Evolutionary conservation across 2,329 filamentous ascomycete genomes (phyloP), one percentile per base, ranked within the genome.

Genomic region (Fusarium sp.): DNA sequence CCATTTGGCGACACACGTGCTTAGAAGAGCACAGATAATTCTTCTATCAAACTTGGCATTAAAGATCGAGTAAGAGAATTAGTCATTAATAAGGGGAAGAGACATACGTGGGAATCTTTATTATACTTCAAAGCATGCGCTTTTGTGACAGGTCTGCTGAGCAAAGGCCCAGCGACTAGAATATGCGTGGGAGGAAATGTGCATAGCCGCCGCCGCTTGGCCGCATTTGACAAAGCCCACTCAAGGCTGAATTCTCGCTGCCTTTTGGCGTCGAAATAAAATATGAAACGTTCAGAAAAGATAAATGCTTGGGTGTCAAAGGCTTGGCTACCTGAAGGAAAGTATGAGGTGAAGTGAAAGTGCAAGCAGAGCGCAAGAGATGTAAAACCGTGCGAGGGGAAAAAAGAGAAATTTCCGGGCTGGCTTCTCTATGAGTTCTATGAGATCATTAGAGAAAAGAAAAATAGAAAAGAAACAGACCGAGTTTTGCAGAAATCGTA

Each of bases 1-100:
- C 79, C 81, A 82, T 82, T 58, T 70, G 65, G 40, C 28, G 42
- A 44, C 58, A 47, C 28, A 38, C 40, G 49, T 60, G 50, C 57
- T 56, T 43, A 52, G 21, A 32, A 13, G 38, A 59, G 49, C 46
- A 66, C 64, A 58, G 46, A 56, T 23, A 30, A 23, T 18, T 40
- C 54, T 49, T 60, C 71, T 69, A 33, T 54, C 21, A 28, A 35
- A 43, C 37, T 71, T 60, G 60, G 49, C 33, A 21, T 28, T 21
- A 30, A 60, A 28, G 12, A n/a, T 30, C 21, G 37, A 18, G 28
- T 25, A 19, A 32, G 25, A 37, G 37, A 43, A 28, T 16, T 13
- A 30, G 28, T 8, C 35, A 19, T 37, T 30, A 18, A 21, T 3
- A 28, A 50, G 25, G 21, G 33, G 21, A 56, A 44, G 35, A 6